Conservation (phyloP, 2,329 filamentous ascomycete genomes). For the Fusarium ramigenum region DNA sequence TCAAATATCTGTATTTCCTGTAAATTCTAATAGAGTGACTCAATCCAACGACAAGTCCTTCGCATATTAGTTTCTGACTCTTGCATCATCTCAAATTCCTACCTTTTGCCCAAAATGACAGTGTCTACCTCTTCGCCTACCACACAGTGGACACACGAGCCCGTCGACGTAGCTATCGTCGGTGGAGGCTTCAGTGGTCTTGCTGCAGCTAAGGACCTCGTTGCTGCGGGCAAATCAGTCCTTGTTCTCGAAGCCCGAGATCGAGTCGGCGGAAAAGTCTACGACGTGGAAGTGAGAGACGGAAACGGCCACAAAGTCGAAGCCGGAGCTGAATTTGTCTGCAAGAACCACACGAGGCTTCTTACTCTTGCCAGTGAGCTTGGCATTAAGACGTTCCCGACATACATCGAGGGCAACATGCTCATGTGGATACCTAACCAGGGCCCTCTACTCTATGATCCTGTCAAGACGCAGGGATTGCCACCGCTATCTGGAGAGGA, state of each 20-base stretch:
- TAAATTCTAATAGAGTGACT: no score
- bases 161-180: background rate
- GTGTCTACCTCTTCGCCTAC: no score
- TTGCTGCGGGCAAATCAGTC: background rate
- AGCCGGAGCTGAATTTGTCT: background rate
- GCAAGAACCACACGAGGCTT: background rate
- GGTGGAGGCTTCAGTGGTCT: background rate
- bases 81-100: no score
- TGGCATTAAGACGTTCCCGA: background rate
- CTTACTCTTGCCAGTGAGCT: background rate
- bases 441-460: background rate
- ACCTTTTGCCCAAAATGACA: no score
- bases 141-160: no score
- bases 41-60: no score
- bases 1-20: no score
- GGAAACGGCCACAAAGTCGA: background rate
- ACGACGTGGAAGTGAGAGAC: background rate
- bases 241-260: background rate
- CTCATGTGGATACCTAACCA: background rate
- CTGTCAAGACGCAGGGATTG: background rate
- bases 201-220: background rate
- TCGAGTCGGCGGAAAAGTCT: background rate
- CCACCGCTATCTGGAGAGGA: background rate
- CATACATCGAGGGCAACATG: background rate
- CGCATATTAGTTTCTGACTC: no score